Conservation (phyloP, 1,284 basidiomycete species). For the Moesziomyces antarcticus region DNA sequence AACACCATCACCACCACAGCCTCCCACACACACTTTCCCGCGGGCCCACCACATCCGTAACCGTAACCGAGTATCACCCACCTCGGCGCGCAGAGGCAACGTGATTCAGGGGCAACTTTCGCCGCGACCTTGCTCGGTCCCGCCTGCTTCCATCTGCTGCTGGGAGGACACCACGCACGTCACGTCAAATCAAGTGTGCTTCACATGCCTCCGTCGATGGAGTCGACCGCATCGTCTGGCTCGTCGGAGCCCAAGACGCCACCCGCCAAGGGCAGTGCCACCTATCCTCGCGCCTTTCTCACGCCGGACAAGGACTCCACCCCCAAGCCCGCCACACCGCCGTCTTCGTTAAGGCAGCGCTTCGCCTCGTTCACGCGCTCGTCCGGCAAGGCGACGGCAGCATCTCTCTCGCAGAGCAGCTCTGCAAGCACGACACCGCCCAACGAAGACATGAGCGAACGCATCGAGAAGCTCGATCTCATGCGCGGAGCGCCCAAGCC, state of each 20-base stretch:
- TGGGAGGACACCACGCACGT: too few relatives aligned
- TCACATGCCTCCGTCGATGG: constrained; percentile 32
- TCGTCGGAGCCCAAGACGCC: constrained; percentile 36
- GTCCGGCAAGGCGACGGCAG: constrained; percentile 17
- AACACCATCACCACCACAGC: not conserved
- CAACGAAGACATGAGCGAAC: constrained; percentile 7
- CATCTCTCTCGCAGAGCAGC: constrained; percentile 8
- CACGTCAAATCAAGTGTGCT: too few relatives aligned
- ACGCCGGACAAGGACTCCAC: constrained; percentile 18
- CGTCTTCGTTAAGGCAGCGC: constrained; percentile 20
- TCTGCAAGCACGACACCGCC: constrained; percentile 9
- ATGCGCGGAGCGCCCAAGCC: not conserved
- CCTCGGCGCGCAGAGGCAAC: too few relatives aligned
- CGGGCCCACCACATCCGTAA: too few relatives aligned
- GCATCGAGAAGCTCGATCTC: constrained; percentile 23
- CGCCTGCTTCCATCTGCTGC: too few relatives aligned
- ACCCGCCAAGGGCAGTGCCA: constrained; percentile 33
- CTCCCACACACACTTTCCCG: too few relatives aligned
- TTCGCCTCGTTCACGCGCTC: constrained; percentile 43
- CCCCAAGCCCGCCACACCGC: constrained; percentile 3
- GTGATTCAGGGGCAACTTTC: too few relatives aligned
- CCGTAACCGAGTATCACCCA: too few relatives aligned
- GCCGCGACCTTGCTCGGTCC: too few relatives aligned
- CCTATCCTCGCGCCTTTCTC: constrained; percentile 13
- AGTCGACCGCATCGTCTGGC: constrained; percentile 21